A percentile compares a stretch with the other conserved stretches of the same genome.
phyloP scores from a whole-genome alignment of 805 yeast genomes.

The Schwanniomyces polymorphus region DNA sequence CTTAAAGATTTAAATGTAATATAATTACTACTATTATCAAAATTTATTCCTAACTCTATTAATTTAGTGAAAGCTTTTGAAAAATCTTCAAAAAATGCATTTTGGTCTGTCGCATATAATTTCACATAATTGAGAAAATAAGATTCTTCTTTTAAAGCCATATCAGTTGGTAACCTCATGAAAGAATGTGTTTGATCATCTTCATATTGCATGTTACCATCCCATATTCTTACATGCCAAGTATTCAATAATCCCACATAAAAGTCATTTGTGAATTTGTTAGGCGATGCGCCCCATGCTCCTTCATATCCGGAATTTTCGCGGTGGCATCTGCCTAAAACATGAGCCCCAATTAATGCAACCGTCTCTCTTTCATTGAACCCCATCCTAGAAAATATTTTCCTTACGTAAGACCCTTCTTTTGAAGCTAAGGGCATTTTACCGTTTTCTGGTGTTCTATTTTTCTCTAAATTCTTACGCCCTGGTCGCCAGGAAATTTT shows the following conservation, averaged over 20 bases:
- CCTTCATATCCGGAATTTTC: constrained; percentile 39
- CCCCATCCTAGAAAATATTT: constrained; percentile 60
- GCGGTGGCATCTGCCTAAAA: constrained; percentile 40
- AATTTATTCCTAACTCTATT: no score
- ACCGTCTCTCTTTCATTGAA: constrained; percentile 40
- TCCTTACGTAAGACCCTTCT: constrained; percentile 64
- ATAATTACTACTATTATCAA: no score
- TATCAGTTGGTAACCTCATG: constrained; percentile 64
- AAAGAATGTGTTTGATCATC: constrained; percentile 36
- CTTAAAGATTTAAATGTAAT: no score
- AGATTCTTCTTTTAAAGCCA: constrained; percentile 49
- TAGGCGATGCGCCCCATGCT: constrained; percentile 45
- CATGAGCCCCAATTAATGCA: constrained; percentile 44
- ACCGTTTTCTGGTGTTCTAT: constrained; percentile 62
- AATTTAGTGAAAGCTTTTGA: constrained; percentile 45
- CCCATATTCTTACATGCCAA: constrained; percentile 53
- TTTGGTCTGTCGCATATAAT: constrained; percentile 50
- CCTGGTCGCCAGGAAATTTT: constrained; percentile 82
- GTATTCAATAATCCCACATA: constrained; percentile 41
- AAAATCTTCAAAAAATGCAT: constrained; percentile 50
- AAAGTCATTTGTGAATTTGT: constrained; percentile 42
- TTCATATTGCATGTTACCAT: constrained; percentile 41
- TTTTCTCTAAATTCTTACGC: constrained; percentile 57
- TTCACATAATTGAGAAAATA: constrained; percentile 46
- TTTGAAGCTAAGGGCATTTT: constrained; percentile 72